Evolutionary conservation across 768 basidiomycete genomes (phyloP).

Genomic region (Lactarius indigo): DNA sequence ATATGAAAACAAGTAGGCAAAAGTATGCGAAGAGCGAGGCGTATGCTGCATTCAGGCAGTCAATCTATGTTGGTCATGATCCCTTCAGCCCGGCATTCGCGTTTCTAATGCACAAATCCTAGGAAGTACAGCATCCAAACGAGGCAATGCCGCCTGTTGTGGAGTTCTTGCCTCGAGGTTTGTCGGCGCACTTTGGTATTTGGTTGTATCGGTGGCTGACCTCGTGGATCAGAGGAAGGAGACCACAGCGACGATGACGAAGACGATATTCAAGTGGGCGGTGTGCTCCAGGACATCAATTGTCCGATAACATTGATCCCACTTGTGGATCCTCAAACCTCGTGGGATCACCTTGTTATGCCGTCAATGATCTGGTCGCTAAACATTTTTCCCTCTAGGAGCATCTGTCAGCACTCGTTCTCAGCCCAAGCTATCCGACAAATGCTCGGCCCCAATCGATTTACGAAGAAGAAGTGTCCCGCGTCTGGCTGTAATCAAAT

Average conservation of each 20-base stretch:
- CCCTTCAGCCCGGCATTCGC: neutral
- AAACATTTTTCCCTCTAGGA: constrained; percentile 36
- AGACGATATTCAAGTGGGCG: constrained; percentile 87
- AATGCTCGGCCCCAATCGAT: constrained; percentile 45
- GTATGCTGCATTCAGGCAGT: constrained; percentile 61
- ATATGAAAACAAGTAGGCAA: constrained; percentile 65
- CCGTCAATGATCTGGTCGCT: constrained; percentile 8
- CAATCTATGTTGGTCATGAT: constrained; percentile 43
- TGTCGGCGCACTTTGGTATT: constrained; percentile 13
- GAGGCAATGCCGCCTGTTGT: constrained; percentile 73
- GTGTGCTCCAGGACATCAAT: constrained; percentile 75
- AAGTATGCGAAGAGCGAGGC: constrained; percentile 64
- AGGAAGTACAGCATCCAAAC: constrained; percentile 69
- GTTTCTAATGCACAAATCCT: constrained; percentile 1
- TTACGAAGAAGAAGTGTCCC: constrained; percentile 50
- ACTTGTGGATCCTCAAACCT: constrained; percentile 73
- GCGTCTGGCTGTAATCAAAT: constrained; percentile 65
- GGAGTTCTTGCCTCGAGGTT: constrained; percentile 69
- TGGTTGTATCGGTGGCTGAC: constrained; percentile 6
- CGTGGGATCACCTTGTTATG: constrained; percentile 47
- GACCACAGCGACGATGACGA: constrained; percentile 82
- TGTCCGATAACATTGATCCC: constrained; percentile 75
- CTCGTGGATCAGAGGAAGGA: constrained; percentile 57
- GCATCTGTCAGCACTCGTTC: constrained; percentile 78
- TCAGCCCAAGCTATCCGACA: constrained; percentile 66